Evolutionary conservation across 2,329 filamentous ascomycete species (phyloP).

Genomic region (Dothidotthia symphoricarpi): DNA sequence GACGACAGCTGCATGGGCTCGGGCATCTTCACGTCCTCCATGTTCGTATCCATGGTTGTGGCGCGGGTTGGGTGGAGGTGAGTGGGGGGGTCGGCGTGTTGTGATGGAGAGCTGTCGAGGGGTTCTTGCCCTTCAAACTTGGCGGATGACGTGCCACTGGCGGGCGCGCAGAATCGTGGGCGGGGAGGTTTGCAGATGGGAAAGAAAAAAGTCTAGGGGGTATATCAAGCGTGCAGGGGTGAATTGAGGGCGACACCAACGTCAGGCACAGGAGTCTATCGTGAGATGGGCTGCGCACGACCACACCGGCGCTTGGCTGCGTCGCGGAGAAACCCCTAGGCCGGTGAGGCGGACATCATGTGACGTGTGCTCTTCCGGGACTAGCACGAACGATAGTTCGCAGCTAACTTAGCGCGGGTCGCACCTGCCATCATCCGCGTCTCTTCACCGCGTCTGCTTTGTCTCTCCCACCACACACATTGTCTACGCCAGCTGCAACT

Average conservation of each 20-base stretch:
- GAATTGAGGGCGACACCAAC: slow-evolving; percentile 18
- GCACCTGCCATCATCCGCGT: too few relatives aligned
- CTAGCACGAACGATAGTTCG: too few relatives aligned
- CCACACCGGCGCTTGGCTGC: slow-evolving; percentile 12
- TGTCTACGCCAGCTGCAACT: slow-evolving; percentile 7
- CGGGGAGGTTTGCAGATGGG: slow-evolving; percentile 3
- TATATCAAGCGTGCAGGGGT: slow-evolving; percentile 12
- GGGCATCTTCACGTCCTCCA: slow-evolving; percentile 94
- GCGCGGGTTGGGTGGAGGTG: slow-evolving; percentile 20
- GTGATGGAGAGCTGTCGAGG: slow-evolving; percentile 35
- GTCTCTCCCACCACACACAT: not conserved
- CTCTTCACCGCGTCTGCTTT: too few relatives aligned
- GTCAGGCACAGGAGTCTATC: slow-evolving; percentile 19
- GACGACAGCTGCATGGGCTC: slow-evolving; percentile 67
- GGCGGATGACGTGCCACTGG: slow-evolving; percentile 39
- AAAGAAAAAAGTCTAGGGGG: slow-evolving; percentile 2
- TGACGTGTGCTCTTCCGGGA: too few relatives aligned
- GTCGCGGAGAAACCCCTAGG: too few relatives aligned
- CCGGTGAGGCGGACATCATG: too few relatives aligned
- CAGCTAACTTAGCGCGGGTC: too few relatives aligned
- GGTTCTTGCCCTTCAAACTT: slow-evolving; percentile 39
- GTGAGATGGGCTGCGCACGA: slow-evolving; percentile 22
- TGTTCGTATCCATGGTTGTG: slow-evolving; percentile 87
- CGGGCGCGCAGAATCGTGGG: slow-evolving; percentile 9
- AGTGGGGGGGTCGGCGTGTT: slow-evolving; percentile 27